Conservation (phyloP, 345 rosid genomes). For the Gossypium ekmanianum region DNA sequence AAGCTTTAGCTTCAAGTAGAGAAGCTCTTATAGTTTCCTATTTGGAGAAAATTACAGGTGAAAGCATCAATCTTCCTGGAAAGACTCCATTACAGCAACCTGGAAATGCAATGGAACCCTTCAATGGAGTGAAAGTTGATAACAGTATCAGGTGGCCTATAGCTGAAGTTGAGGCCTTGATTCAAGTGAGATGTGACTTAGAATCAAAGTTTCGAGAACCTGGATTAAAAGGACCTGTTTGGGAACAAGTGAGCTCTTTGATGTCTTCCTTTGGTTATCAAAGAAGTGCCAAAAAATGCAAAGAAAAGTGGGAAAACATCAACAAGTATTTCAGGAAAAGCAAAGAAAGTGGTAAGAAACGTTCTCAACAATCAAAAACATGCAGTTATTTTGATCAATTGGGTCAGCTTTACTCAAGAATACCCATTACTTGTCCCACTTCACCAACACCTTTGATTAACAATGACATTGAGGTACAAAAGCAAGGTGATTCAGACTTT, state of each 20-base stretch:
- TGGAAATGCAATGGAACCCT: conserved; percentile 18
- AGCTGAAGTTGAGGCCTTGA: conserved; percentile 38
- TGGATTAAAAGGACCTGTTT: conserved; percentile 37
- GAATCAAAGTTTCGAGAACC: conserved; percentile 39
- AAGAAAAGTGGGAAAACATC: conserved; percentile 53
- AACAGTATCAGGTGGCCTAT: conserved; percentile 32
- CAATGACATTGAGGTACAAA: conserved; percentile 13
- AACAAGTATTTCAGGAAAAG: conserved; percentile 45
- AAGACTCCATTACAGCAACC: conserved; percentile 21
- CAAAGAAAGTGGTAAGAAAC: conserved; percentile 30
- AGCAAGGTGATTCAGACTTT: conserved; percentile 30
- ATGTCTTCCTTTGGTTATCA: conserved; percentile 42
- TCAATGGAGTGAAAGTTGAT: conserved; percentile 16
- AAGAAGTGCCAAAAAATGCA: conserved; percentile 46
- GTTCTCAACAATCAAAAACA: conserved; percentile 31
- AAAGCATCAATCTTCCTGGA: conserved; percentile 30
- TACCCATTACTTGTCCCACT: conserved; percentile 9
- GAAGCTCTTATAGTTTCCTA: conserved; percentile 34
- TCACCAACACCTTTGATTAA: not conserved
- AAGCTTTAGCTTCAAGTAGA: conserved; percentile 36
- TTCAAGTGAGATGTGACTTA: conserved; percentile 29
- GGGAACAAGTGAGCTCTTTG: conserved; percentile 40
- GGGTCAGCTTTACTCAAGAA: conserved; percentile 38
- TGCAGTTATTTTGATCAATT: conserved; percentile 38
- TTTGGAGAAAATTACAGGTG: conserved; percentile 46